phyloP scores from a whole-genome alignment of 2,329 filamentous ascomycete species.

The Cryphonectria naterciae region DNA sequence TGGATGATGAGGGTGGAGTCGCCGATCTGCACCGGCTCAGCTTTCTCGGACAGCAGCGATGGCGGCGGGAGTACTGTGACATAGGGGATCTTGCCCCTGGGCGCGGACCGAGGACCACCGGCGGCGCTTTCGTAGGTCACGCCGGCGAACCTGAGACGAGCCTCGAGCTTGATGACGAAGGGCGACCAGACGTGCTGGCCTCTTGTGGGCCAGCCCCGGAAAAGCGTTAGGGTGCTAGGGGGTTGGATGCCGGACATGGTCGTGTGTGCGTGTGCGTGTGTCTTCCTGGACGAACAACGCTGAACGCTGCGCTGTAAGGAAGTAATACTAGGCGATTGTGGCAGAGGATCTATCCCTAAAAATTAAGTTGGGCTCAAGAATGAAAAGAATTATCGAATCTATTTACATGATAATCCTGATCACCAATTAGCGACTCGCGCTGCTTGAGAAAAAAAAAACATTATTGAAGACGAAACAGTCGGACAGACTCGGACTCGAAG shows the following conservation, averaged over 20 bases:
- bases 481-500: slow-evolving; percentile 3
- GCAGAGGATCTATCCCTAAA: background rate
- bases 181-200: slow-evolving; percentile 60
- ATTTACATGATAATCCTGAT: background rate
- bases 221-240: slow-evolving; percentile 44
- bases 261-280: background rate
- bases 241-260: background rate
- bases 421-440: background rate
- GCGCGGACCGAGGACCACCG: slow-evolving; percentile 51
- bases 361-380: background rate
- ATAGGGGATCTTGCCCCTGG: slow-evolving; percentile 66
- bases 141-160: slow-evolving; percentile 58
- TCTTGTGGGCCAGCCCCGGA: slow-evolving; percentile 51
- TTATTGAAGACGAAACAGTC: background rate
- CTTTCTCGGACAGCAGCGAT: background rate
- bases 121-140: slow-evolving; percentile 49
- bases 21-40: slow-evolving; percentile 38
- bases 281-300: background rate
- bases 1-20: slow-evolving; percentile 62
- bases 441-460: background rate
- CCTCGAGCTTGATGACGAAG: slow-evolving; percentile 66
- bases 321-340: background rate
- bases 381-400: no score
- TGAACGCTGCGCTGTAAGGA: no score
- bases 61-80: slow-evolving; percentile 38